phyloP scores from a whole-genome alignment of 1,284 basidiomycete species.

The Sanghuangporus weigelae region DNA sequence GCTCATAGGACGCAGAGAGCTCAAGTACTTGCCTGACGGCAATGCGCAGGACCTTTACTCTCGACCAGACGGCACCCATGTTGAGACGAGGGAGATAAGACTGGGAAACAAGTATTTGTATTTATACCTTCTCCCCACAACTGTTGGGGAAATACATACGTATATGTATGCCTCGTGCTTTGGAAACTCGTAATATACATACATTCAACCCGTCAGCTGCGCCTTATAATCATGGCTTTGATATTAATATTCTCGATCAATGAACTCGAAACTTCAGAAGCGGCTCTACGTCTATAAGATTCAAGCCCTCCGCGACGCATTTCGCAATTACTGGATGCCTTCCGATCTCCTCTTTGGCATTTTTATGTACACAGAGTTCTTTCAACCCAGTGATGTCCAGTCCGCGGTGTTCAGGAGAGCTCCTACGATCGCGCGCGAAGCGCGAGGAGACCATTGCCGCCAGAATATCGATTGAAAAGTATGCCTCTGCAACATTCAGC shows the following conservation, averaged over 20 bases:
- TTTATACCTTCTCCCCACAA: neutral
- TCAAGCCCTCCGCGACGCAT: neutral
- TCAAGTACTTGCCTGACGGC: conserved; percentile 16
- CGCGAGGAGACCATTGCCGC: neutral
- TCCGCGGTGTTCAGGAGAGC: neutral
- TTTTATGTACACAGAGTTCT: neutral
- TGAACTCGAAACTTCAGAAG: neutral
- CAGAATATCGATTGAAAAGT: neutral
- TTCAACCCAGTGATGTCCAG: neutral
- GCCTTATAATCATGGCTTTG: neutral
- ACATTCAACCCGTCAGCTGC: neutral
- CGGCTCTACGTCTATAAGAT: neutral
- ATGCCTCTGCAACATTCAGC: neutral
- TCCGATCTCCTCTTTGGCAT: neutral
- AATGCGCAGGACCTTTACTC: conserved; percentile 17
- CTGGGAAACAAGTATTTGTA: neutral
- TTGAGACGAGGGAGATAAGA: neutral
- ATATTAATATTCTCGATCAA: too few species aligned
- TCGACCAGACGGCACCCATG: conserved; percentile 22
- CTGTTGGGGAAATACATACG: neutral
- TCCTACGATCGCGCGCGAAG: too few species aligned
- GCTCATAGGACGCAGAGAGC: conserved; percentile 19
- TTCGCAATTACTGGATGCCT: neutral
- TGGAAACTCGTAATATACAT: neutral
- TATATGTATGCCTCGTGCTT: neutral